These are phyloP conservation scores for Pseudopithomyces maydicus DNA, from an alignment of 2,329 filamentous ascomycete genomes.

Conservation along the genomic window DNA sequence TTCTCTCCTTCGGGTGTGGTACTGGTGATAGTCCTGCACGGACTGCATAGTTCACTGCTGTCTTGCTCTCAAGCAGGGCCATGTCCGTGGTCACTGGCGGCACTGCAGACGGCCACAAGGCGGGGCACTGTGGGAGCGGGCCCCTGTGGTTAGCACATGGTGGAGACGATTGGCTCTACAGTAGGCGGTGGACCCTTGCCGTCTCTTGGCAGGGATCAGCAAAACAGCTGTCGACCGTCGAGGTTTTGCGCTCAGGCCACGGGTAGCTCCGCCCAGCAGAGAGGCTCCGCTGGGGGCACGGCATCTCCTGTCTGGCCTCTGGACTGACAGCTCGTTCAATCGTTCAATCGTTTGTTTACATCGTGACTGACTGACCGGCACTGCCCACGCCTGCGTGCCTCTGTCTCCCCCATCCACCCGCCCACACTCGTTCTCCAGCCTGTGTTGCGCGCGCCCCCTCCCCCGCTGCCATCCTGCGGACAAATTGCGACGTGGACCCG, in stretches of 20 bases:
- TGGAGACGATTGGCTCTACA: slow-evolving; percentile 7
- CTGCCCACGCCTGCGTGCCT: too few relatives aligned
- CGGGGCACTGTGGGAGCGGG: slow-evolving; percentile 4
- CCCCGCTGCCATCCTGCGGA: background rate
- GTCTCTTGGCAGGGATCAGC: slow-evolving; percentile 6
- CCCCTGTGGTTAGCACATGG: slow-evolving; percentile 2
- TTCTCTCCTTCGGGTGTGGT: too few relatives aligned
- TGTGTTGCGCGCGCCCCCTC: too few relatives aligned
- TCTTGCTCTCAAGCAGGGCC: too few relatives aligned
- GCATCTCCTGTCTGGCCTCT: background rate
- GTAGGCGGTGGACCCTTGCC: slow-evolving; percentile 3
- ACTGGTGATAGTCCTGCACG: too few relatives aligned
- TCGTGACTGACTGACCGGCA: background rate
- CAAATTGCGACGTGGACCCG: too few relatives aligned
- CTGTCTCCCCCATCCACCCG: too few relatives aligned
- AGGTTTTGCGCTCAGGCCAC: slow-evolving; percentile 12
- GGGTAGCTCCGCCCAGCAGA: slow-evolving; percentile 1
- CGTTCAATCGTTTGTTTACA: background rate
- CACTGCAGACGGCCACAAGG: background rate
- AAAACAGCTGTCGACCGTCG: background rate
- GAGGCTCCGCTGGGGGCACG: background rate
- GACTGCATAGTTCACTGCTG: too few relatives aligned
- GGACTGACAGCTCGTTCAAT: background rate
- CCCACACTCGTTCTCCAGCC: too few relatives aligned
- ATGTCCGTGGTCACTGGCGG: background rate